These are phyloP conservation scores for Polyplosphaeria fusca DNA, from an alignment of 495 filamentous ascomycete genomes.

Conservation along the genomic window DNA sequence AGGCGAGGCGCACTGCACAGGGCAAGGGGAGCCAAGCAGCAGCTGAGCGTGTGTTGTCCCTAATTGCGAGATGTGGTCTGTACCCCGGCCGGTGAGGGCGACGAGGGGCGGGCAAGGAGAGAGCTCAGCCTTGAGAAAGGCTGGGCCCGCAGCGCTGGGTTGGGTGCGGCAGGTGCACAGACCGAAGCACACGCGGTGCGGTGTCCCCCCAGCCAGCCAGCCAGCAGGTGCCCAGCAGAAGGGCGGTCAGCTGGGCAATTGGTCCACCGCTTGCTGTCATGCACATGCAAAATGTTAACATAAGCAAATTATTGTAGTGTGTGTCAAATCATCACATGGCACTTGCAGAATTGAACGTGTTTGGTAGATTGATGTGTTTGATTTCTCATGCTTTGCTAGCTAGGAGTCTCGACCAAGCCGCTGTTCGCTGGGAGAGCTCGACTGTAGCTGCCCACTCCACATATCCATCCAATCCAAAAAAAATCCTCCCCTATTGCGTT, in stretches of 20 bases:
- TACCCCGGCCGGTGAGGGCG: too few species aligned
- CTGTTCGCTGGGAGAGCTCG: conserved; percentile 20
- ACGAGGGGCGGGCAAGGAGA: too few species aligned
- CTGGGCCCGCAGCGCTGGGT: too few species aligned
- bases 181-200: too few species aligned
- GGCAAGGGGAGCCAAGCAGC: too few species aligned
- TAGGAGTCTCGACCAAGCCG: conserved; percentile 10
- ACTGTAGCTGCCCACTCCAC: conserved; percentile 3
- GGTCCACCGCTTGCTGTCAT: not conserved
- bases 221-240: not conserved
- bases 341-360: not conserved
- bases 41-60: too few species aligned
- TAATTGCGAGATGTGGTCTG: too few species aligned
- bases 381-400: not conserved
- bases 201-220: too few species aligned
- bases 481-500: not conserved
- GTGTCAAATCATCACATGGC: not conserved
- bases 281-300: not conserved
- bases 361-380: conserved; percentile 8
- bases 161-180: too few species aligned
- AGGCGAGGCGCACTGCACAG: too few species aligned
- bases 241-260: conserved; percentile 17
- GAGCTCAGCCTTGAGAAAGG: too few species aligned
- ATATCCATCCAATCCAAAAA: not conserved
- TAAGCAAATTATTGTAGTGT: not conserved